Conservation (phyloP, 139 green algal species). For the Coccomyxa sp. region DNA sequence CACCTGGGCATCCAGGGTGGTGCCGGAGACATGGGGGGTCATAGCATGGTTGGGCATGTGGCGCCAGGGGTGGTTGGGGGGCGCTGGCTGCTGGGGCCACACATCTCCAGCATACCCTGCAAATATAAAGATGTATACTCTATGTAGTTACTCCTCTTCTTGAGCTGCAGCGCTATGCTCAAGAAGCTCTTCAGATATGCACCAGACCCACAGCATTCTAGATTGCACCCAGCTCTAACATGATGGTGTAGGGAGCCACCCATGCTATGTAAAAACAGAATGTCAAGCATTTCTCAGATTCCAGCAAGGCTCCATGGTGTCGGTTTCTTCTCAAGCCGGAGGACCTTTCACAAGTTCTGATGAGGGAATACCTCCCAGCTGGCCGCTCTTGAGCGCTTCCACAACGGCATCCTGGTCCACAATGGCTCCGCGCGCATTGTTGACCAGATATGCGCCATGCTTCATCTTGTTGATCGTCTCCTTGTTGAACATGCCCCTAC, state of each 20-base stretch:
- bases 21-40: constrained; percentile 24
- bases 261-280: too few relatives aligned
- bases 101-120: constrained; percentile 20
- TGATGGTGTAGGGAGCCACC: too few relatives aligned
- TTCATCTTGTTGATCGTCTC: constrained; percentile 23
- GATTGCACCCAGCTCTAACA: too few relatives aligned
- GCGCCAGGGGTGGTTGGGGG: constrained; percentile 26
- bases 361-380: constrained; percentile 5
- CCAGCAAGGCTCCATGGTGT: too few relatives aligned
- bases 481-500: constrained; percentile 18
- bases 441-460: constrained; percentile 26
- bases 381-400: constrained; percentile 15
- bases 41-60: constrained; percentile 23
- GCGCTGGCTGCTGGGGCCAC: constrained; percentile 21
- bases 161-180: too few relatives aligned
- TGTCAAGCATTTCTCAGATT: too few relatives aligned
- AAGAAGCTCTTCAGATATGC: too few relatives aligned
- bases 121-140: not conserved
- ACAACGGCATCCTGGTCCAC: constrained; percentile 11
- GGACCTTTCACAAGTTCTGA: too few relatives aligned
- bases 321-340: too few relatives aligned
- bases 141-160: not conserved
- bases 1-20: constrained; percentile 27
- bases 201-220: too few relatives aligned
- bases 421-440: constrained; percentile 22